These are phyloP conservation scores for Calonectria multiphialidica DNA, from an alignment of 2,329 filamentous ascomycete species.

Conservation along the genomic window DNA sequence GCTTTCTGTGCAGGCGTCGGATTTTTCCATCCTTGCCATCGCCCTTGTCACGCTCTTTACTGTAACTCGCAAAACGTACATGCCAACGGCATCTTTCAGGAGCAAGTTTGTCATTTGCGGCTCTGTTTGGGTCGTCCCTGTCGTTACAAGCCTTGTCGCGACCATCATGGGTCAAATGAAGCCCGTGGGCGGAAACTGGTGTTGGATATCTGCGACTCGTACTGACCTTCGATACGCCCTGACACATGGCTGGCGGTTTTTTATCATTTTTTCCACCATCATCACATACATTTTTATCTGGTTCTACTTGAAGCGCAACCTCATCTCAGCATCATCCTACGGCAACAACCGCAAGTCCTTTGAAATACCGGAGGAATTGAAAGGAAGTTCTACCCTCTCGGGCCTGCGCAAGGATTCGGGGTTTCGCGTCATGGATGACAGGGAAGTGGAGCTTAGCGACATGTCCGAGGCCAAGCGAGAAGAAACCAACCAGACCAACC, in stretches of 20 bases:
- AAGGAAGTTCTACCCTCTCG: neutral
- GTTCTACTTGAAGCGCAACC: constrained; percentile 8
- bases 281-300: constrained; percentile 57
- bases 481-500: neutral
- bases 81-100: constrained; percentile 29
- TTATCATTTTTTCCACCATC: constrained; percentile 55
- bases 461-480: neutral
- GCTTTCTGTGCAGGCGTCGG: constrained; percentile 38
- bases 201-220: constrained; percentile 56
- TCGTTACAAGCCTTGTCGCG: constrained; percentile 35
- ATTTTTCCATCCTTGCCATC: constrained; percentile 42
- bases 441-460: neutral
- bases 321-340: neutral
- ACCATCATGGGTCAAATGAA: constrained; percentile 35
- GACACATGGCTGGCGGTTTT: constrained; percentile 59
- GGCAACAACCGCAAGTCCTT: neutral
- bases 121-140: constrained; percentile 33
- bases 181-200: constrained; percentile 60
- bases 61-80: constrained; percentile 33
- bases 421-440: neutral
- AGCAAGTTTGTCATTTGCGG: constrained; percentile 30
- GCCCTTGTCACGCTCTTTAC: constrained; percentile 40
- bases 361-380: neutral
- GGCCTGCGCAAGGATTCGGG: neutral
- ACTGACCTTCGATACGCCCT: constrained; percentile 57